phyloP scores from a whole-genome alignment of 2,329 filamentous ascomycete genomes.

The Keithomyces neogunnii region DNA sequence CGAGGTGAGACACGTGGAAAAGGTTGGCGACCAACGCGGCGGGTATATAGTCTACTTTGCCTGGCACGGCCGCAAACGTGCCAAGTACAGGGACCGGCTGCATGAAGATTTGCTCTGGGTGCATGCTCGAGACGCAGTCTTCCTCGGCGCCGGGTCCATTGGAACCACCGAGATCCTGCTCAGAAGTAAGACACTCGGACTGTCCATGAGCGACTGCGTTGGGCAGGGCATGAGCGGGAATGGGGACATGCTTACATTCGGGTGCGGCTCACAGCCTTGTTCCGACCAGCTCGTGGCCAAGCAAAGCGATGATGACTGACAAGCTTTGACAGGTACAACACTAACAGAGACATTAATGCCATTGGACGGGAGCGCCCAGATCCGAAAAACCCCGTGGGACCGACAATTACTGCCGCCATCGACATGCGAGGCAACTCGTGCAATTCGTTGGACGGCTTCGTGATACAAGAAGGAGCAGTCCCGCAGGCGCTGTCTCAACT shows the following conservation, averaged over 20 bases:
- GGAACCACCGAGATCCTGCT: conserved; percentile 60
- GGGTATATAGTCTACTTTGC: conserved; percentile 59
- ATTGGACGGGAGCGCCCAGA: conserved; percentile 42
- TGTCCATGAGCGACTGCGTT: conserved; percentile 47
- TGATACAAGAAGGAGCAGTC: conserved; percentile 56
- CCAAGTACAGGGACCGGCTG: conserved; percentile 39
- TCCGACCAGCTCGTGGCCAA: not conserved
- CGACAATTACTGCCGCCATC: conserved; percentile 55
- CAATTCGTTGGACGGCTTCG: conserved; percentile 51
- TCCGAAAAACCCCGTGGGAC: conserved; percentile 45
- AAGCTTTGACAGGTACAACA: conserved; percentile 44
- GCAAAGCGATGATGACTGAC: not conserved
- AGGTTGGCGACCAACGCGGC: conserved; percentile 32
- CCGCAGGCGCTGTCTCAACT: conserved; percentile 47
- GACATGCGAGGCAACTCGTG: conserved; percentile 42
- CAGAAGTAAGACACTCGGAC: conserved; percentile 48
- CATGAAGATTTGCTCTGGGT: conserved; percentile 60
- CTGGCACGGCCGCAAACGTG: conserved; percentile 53
- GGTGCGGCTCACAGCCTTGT: conserved; percentile 22
- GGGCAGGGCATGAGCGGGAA: conserved; percentile 57
- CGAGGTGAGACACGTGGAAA: conserved; percentile 55
- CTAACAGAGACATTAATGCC: conserved; percentile 45
- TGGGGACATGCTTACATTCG: conserved; percentile 57
- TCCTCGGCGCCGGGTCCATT: conserved; percentile 56
- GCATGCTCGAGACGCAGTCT: conserved; percentile 54